Evolutionary conservation across 164 flowering plant species (phyloP).

Genomic region (grape (Vitis vinifera)): ASM3070453v1 NC_081815.1:3678501-3679000

Average conservation of each 20-base stretch:
- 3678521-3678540: constrained; percentile 8
- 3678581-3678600: constrained; percentile 9
- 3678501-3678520: constrained; percentile 16
- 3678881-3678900: neutral
- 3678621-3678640: neutral
- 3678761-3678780: neutral
- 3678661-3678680: neutral
- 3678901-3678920: neutral
- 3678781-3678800: no score
- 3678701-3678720: neutral
- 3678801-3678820: no score
- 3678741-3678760: neutral
- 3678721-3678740: neutral
- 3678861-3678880: no score
- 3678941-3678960: neutral
- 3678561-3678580: constrained; percentile 1
- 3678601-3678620: neutral
- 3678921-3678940: constrained; percentile 3
- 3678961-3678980: neutral
- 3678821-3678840: no score
- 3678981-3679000: neutral
- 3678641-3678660: neutral
- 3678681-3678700: neutral
- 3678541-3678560: constrained; percentile 10
- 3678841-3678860: no score